Evolutionary conservation across 352 stramenopile genomes (phyloP), one percentile per base, ranked within the genome.

Genomic region (Globisporangium echinulatum): DNA sequence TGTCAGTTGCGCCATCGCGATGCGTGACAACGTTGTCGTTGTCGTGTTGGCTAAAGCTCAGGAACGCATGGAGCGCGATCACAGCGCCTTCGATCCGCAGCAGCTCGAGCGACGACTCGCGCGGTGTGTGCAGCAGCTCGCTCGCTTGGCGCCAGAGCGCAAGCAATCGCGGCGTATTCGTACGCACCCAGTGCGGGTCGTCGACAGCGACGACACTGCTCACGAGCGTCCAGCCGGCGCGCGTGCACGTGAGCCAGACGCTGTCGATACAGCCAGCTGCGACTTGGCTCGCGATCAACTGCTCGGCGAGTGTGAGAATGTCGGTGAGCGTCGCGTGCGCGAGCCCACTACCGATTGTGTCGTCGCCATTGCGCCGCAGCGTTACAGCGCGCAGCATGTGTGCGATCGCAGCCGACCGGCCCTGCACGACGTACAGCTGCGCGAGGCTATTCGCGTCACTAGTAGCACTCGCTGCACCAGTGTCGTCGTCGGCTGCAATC

Each of bases 211-310:
- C 74, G 10, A 95, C 59, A 59, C 79, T 90, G 37, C 82, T 71
- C 7, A 92, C 61, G n/a, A 95, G 49, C 5, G 71, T 86, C 86
- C 86, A 95, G 14, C 86, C 86, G 52, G 82, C 86, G 14, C 86
- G 84, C 6, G 86, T 95, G 57, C 84, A 95, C 10, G 86, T 95
- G 40, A 95, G 67, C 86, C 86, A 95, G 39, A 94, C 79, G 56
- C 84, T 92, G 61, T 95, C 86, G 3, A 71, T 67, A 58, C 79
- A 92, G 25, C 79, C 73, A 59, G 85, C 80, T 19, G 84, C 63
- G 54, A 91, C 94, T 58, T 95, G 86, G 49, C 79, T 92, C 49
- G 87, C 80, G 9, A 95, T 68, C 44, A 95, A 75, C 50, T 79
- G 68, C 54, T 89, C 79, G 0, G 85, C 86, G 15, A 90, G 74